Evolutionary conservation across 2,329 filamentous ascomycete genomes (phyloP).

Genomic region (Cercospora janseana): DNA sequence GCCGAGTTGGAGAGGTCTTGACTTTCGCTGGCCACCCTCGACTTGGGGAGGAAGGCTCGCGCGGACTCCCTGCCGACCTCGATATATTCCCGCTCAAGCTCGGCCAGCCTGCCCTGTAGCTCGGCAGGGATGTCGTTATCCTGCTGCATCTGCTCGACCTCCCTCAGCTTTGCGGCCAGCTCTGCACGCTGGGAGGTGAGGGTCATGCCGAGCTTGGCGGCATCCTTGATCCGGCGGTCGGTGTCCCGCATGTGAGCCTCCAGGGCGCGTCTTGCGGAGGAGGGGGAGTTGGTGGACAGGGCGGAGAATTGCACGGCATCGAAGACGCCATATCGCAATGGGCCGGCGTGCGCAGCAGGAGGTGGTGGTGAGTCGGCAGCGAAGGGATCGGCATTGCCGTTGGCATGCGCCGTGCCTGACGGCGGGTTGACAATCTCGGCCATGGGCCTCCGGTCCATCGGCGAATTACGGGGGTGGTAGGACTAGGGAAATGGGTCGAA

Average conservation of each 20-base stretch:
- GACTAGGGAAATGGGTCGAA: slow-evolving; percentile 11
- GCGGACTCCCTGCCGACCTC: slow-evolving; percentile 88
- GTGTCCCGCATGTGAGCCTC: slow-evolving; percentile 92
- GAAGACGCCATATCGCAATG: slow-evolving; percentile 77
- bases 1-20: slow-evolving; percentile 36
- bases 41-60: slow-evolving; percentile 81
- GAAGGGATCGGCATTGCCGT: slow-evolving; percentile 47
- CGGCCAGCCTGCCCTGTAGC: slow-evolving; percentile 74
- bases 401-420: slow-evolving; percentile 43
- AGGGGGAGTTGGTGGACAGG: slow-evolving; percentile 73
- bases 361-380: slow-evolving; percentile 37
- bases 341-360: slow-evolving; percentile 31
- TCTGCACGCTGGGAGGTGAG: slow-evolving; percentile 84
- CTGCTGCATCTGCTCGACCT: slow-evolving; percentile 74
- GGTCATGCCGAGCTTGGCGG: slow-evolving; percentile 82
- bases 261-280: slow-evolving; percentile 82
- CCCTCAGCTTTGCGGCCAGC: slow-evolving; percentile 74
- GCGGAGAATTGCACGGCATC: slow-evolving; percentile 73
- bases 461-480: slow-evolving; percentile 13
- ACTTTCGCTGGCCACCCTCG: slow-evolving; percentile 35
- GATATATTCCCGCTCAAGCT: slow-evolving; percentile 92
- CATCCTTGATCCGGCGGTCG: slow-evolving; percentile 84
- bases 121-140: slow-evolving; percentile 70
- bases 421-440: slow-evolving; percentile 44
- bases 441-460: slow-evolving; percentile 36